phyloP scores from a whole-genome alignment of 352 stramenopile genomes.

The Pythium phragmiticola region DNA sequence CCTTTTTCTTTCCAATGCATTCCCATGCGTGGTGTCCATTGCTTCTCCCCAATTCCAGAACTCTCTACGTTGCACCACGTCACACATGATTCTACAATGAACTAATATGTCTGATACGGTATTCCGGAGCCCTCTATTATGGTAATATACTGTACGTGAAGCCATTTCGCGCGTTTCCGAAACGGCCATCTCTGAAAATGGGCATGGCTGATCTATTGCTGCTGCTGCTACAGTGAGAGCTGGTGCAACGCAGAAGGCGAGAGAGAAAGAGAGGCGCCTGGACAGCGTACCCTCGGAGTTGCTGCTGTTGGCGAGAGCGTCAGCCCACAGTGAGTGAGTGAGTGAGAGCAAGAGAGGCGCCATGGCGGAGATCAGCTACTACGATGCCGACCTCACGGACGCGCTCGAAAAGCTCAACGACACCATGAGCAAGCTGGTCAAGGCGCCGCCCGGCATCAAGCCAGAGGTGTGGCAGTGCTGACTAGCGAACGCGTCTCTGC shows the following conservation, averaged over 20 bases:
- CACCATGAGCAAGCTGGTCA: slow-evolving; percentile 81
- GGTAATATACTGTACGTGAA: slow-evolving; percentile 2
- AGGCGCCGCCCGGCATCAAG: slow-evolving; percentile 66
- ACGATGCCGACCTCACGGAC: slow-evolving; percentile 82
- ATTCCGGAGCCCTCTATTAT: neutral
- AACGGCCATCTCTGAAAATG: slow-evolving; percentile 12
- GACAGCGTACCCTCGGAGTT: neutral
- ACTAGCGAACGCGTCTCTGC: neutral
- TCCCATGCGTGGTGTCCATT: neutral
- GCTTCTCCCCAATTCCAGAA: slow-evolving; percentile 10
- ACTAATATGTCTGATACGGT: slow-evolving; percentile 13
- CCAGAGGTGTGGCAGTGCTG: slow-evolving; percentile 33
- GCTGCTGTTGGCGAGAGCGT: neutral
- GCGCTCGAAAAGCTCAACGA: slow-evolving; percentile 84
- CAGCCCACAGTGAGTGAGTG: neutral
- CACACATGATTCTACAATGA: neutral
- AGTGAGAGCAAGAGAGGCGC: neutral
- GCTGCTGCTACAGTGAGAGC: too few species aligned
- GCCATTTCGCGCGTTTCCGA: neutral
- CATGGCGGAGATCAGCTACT: slow-evolving; percentile 89
- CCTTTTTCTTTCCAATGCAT: neutral
- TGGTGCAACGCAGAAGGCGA: neutral
- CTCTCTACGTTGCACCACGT: slow-evolving; percentile 2
- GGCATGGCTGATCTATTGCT: neutral
- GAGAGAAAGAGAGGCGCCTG: neutral